Evolutionary conservation across 192 early-diverging fungal genomes (phyloP).

Genomic region (Coemansia sp.): DNA sequence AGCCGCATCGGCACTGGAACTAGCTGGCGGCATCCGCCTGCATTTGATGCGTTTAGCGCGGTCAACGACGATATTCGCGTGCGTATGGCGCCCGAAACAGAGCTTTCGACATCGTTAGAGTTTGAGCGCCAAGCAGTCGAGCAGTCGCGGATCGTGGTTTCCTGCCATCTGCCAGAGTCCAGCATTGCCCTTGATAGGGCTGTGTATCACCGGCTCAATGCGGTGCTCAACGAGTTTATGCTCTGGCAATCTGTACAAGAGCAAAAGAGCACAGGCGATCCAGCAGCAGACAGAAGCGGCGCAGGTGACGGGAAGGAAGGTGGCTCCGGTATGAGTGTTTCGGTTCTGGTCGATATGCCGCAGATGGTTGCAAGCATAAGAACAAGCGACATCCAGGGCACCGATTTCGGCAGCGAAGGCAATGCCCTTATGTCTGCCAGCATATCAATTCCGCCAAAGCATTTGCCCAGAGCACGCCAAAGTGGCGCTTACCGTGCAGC

Average conservation of each 20-base stretch:
- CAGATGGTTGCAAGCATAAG: slow-evolving; percentile 34
- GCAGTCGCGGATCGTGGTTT: slow-evolving; percentile 43
- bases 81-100: slow-evolving; percentile 51
- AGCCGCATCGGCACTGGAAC: neutral
- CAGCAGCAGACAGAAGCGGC: no score
- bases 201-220: slow-evolving; percentile 46
- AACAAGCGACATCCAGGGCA: slow-evolving; percentile 13
- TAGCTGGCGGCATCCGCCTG: slow-evolving; percentile 31
- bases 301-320: neutral
- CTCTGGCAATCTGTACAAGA: slow-evolving; percentile 53
- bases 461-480: neutral
- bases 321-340: slow-evolving; percentile 15
- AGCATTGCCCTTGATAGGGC: slow-evolving; percentile 23
- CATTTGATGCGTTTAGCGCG: slow-evolving; percentile 51
- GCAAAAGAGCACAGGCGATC: slow-evolving; percentile 10
- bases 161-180: slow-evolving; percentile 52
- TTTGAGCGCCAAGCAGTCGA: slow-evolving; percentile 48
- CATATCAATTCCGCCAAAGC: slow-evolving; percentile 2
- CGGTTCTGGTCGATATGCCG: slow-evolving; percentile 49
- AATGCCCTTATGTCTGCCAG: neutral
- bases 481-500: neutral
- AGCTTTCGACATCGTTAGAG: slow-evolving; percentile 45
- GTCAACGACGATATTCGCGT: slow-evolving; percentile 50
- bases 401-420: slow-evolving; percentile 1
- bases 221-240: slow-evolving; percentile 52